Base-by-base conservation (phyloP, 2,329 filamentous ascomycete species). In the Ascochyta viciae-villosae region DNA sequence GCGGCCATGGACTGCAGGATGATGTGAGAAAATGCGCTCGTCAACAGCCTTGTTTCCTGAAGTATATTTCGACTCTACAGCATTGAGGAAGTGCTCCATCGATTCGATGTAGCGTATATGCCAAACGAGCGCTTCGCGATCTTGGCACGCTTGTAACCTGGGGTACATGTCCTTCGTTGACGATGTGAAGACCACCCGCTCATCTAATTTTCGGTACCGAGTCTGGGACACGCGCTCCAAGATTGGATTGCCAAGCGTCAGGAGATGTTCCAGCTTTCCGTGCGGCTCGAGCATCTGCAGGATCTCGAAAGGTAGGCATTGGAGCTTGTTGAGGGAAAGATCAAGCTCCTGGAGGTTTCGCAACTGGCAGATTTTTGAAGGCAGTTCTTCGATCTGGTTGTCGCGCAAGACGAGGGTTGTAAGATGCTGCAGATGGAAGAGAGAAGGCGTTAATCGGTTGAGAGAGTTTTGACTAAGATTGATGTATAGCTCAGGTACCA, bases 341-440 rank as follows among this genome's bases (percentile, higher is more conserved):
- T 73, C 60, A 2, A 74, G 54, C 1, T 50, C 51, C 8, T 45
- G 37, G 2, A 74, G 60, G 29, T 64, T 67, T 0, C 23, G 33
- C 2, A 74, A 52, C 2, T 60, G 59, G 13, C 57, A 42, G 12
- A 74, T 67, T 3, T 66, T 60, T 33, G 70, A 60, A 2, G 72
- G 72, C 6, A 75, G 49, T 35, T 71, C 63, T 19, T 62, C 45
- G 27, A 75, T 71, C 2, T 56, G 12, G 47, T 74, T 74, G 19
- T 60, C 22, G 16, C 63, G 57, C 6, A 75, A 41, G 4, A 46
- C 57, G 1, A 75, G 67, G 3, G 50, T 53, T 7, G 65, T 70
- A n/a, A 75, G 60, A 43, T 66, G 47, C 27, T 67, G 57, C 2
- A 74, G 15, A 15, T 53, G 44, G 57, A 74, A 75, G 2, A 75